Evolutionary conservation across 2,329 filamentous ascomycete species (phyloP), one percentile per base, ranked within the genome.

Genomic region (Eurotiales sp.): DNA sequence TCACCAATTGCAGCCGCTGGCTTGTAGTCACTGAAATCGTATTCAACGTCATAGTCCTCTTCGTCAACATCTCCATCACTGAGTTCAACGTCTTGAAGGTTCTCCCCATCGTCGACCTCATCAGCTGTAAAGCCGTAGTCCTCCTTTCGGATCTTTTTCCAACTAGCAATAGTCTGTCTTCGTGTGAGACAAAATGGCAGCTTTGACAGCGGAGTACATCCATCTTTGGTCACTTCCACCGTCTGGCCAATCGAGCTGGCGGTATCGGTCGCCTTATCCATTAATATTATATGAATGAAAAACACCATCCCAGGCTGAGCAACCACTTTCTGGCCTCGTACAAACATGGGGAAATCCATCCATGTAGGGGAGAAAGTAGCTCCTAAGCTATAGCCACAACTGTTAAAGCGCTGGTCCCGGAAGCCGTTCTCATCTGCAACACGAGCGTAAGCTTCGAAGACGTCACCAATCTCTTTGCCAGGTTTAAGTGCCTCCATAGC

Each of bases 281-380:
- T 67, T 21, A 67, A 56, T 46, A 67, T 67, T 30, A 67, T 67
- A 52, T 67, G 64, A 29, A 67, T 66, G 46, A 67, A 67, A 51
- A 64, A 67, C 3, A 67, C 60, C 64, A 67, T 67, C 4, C 62
- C 61, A 19, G 48, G 39, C 55, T 62, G 51, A 8, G 57, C 61
- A 43, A 50, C n/a, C 12, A 50, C 37, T 10, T 43, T 50, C 27
- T 50, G 46, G 17, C 46, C 46, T 3, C 46, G 36, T 19, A 50
- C 46, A 42, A 50, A 50, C 46, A 50, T 50, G 37, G 46, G 46
- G 23, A 32, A 50, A 27, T 50, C 46, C 46, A 50, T 50, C 46
- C 46, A 50, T 11, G 46, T 50, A 32, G 46, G 46, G 17, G 61
- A 53, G 43, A 65, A 65, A 2, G 62, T 65, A 4, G 62, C 61